Conservation (phyloP, 495 filamentous ascomycete species). For the Penicillium malachiteum region DNA sequence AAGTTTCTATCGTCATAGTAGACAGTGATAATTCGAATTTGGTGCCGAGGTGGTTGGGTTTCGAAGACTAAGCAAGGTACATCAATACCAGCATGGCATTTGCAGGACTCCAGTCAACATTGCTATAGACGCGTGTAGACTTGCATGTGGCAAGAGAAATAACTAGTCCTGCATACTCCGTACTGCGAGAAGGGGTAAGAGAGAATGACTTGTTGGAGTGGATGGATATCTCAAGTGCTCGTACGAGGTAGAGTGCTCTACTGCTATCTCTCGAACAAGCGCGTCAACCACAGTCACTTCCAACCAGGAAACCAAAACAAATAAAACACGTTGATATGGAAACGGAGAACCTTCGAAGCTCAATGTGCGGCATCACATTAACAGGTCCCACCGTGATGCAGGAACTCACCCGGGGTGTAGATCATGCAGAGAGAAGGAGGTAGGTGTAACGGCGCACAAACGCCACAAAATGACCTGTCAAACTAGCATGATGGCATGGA, state of each 20-base stretch:
- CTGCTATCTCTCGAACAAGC: no score
- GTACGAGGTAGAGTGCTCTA: no score
- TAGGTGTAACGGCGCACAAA: conserved; percentile 22
- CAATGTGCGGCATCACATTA: conserved; percentile 22
- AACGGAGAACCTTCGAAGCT: conserved; percentile 9
- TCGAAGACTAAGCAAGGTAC: conserved; percentile 1
- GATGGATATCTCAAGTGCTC: background rate
- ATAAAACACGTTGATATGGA: conserved; percentile 20
- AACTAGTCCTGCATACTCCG: conserved; percentile 1
- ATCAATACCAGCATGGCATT: background rate
- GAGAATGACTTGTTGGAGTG: background rate
- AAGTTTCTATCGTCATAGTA: conserved; percentile 1
- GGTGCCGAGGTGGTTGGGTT: conserved; percentile 2
- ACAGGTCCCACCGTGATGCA: conserved; percentile 10
- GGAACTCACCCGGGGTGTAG: conserved; percentile 15
- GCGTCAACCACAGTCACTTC: background rate
- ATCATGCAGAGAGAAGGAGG: conserved; percentile 17
- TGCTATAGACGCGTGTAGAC: background rate
- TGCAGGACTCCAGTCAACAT: conserved; percentile 8
- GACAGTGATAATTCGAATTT: background rate
- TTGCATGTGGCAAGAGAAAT: conserved; percentile 1
- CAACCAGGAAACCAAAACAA: background rate
- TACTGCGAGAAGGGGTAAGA: background rate
- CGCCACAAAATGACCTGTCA: conserved; percentile 24
- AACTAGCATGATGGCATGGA: background rate